Conservation (phyloP, 495 filamentous ascomycete species). For the Glarea lozoyensis region DNA sequence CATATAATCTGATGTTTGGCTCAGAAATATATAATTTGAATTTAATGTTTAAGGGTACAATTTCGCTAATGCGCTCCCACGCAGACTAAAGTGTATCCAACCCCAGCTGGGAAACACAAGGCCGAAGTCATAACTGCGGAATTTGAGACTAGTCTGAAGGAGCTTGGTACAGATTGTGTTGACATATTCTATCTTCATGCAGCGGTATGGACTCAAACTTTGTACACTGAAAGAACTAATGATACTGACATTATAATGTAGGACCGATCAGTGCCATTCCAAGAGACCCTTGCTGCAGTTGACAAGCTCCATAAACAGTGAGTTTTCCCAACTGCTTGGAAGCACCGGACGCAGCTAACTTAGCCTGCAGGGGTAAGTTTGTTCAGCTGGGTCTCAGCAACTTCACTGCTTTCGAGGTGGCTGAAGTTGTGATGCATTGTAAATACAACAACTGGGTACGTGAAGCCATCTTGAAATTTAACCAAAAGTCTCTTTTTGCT, state of each 20-base stretch:
- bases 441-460: slow-evolving; percentile 62
- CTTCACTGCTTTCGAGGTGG: slow-evolving; percentile 82
- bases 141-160: slow-evolving; percentile 26
- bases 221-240: slow-evolving; percentile 5
- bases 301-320: slow-evolving; percentile 68
- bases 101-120: slow-evolving; percentile 13
- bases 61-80: not conserved
- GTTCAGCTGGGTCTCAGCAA: slow-evolving; percentile 72
- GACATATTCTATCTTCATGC: slow-evolving; percentile 88
- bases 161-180: slow-evolving; percentile 63
- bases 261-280: slow-evolving; percentile 47
- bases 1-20: not conserved
- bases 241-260: slow-evolving; percentile 6
- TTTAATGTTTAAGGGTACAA: not conserved
- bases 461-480: not conserved
- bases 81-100: slow-evolving; percentile 54
- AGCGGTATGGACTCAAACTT: slow-evolving; percentile 48
- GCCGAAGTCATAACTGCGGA: slow-evolving; percentile 3
- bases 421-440: slow-evolving; percentile 78
- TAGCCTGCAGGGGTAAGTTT: slow-evolving; percentile 56
- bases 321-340: not conserved
- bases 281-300: slow-evolving; percentile 65
- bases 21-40: not conserved
- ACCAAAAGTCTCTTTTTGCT: too few relatives aligned
- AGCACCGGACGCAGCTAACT: not conserved